These are phyloP conservation scores for Fomitopsis pulvina DNA, from an alignment of 768 basidiomycete species.

Conservation along the genomic window DNA sequence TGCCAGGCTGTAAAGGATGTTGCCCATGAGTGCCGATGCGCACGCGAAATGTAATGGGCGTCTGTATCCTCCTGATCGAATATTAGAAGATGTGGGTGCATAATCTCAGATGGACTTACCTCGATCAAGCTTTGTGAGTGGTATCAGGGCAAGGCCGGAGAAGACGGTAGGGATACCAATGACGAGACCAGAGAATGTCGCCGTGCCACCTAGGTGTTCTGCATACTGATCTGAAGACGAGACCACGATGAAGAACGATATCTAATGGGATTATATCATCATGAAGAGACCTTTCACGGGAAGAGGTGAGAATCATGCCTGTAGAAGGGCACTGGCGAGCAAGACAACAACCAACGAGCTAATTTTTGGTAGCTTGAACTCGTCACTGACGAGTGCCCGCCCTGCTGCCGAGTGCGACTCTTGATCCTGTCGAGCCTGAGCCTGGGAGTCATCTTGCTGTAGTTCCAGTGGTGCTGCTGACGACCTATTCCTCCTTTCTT, in stretches of 20 bases:
- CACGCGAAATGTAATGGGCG: slow-evolving; percentile 51
- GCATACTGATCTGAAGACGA: slow-evolving; percentile 62
- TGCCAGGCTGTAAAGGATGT: slow-evolving; percentile 55
- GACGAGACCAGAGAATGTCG: slow-evolving; percentile 63
- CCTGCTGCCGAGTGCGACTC: background rate
- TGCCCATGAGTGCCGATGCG: slow-evolving; percentile 44
- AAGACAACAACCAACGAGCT: slow-evolving; percentile 41
- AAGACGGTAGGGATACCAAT: slow-evolving; percentile 64
- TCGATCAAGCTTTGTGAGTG: slow-evolving; percentile 47
- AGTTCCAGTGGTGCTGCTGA: background rate
- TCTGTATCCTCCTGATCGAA: slow-evolving; percentile 44
- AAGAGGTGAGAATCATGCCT: slow-evolving; percentile 25
- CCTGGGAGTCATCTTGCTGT: background rate
- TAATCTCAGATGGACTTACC: slow-evolving; percentile 28
- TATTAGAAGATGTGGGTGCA: background rate
- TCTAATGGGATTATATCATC: slow-evolving; percentile 29
- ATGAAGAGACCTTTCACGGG: background rate
- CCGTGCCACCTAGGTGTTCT: slow-evolving; percentile 52
- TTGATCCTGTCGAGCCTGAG: background rate
- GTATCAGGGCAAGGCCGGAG: slow-evolving; percentile 51
- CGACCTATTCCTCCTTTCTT: background rate
- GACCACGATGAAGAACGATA: slow-evolving; percentile 65
- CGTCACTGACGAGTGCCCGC: slow-evolving; percentile 10
- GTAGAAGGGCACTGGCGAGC: slow-evolving; percentile 35
- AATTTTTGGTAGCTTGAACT: slow-evolving; percentile 43